phyloP scores from a whole-genome alignment of 768 basidiomycete species.

The Thelephora ganbajun region DNA sequence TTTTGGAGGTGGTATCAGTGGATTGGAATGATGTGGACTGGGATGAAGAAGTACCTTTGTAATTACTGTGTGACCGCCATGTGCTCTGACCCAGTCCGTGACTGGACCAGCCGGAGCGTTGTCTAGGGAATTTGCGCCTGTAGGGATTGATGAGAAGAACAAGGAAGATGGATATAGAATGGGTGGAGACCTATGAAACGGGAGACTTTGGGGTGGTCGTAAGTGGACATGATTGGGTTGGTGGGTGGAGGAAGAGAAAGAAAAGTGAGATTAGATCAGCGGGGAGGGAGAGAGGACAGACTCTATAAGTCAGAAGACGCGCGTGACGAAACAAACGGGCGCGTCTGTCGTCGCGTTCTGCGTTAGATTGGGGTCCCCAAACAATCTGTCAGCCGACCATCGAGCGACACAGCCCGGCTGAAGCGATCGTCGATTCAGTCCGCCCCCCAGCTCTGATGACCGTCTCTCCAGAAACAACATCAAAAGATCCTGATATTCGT shows the following conservation, averaged over 20 bases:
- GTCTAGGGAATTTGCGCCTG: slow-evolving; percentile 88
- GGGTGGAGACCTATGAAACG: slow-evolving; percentile 44
- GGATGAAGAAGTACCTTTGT: slow-evolving; percentile 58
- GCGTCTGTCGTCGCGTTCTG: no score
- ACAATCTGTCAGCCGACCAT: no score
- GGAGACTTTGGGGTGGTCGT: slow-evolving; percentile 46
- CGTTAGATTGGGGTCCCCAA: no score
- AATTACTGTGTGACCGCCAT: slow-evolving; percentile 97
- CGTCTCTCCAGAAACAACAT: no score
- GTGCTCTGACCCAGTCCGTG: slow-evolving; percentile 77
- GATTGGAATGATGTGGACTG: background rate
- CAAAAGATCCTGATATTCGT: no score
- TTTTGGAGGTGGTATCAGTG: slow-evolving; percentile 2
- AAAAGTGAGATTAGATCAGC: background rate
- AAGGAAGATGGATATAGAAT: slow-evolving; percentile 10
- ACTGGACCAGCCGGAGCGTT: slow-evolving; percentile 68
- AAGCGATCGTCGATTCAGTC: no score
- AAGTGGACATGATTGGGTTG: slow-evolving; percentile 16
- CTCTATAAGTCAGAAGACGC: no score
- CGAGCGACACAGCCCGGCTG: no score
- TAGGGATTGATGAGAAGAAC: slow-evolving; percentile 8
- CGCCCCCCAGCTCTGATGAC: no score
- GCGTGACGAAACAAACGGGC: no score
- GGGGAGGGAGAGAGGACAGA: no score
- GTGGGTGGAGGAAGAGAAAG: background rate